Base-by-base conservation (phyloP, 2,329 filamentous ascomycete genomes). In the Alternaria triticina region DNA sequence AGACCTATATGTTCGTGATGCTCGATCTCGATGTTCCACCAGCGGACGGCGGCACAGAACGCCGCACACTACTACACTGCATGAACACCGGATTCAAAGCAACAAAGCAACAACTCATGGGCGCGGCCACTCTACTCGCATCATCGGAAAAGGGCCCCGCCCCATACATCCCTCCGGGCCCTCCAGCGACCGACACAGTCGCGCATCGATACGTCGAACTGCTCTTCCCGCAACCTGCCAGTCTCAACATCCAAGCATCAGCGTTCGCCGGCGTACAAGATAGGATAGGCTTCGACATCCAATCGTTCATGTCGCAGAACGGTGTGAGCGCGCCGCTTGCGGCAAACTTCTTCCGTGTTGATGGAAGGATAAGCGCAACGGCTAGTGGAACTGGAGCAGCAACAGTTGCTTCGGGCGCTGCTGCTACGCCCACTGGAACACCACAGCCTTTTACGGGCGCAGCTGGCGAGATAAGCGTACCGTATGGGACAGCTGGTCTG, bases 1-100 rank as follows among this genome's bases (percentile, higher is more conserved):
- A 71, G 3, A 76, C 73, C 3, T 79, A 70, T 67, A 70, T 79
- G 64, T 79, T 78, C 64, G 69, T 79, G 22, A 79, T 79, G 77
- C 52, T 79, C 17, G 77, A 79, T 54, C 71, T 79, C 10, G 77
- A 79, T 52, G 75, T 79, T 1, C 76, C 77, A 8, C 69, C 74
- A 13, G 63, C 54, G 43, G 57, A 66, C 49, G 69, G 69, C 25
- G 71, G 63, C 65, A 61, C 68, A 7, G 67, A 65, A 6, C 75
- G 77, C 57, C 76, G 75, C 28, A 68, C 71, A 12, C 66, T 79
- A 23, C 69, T 79, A 5, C 76, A 79, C 65, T 73, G 74, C 51
- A 68, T 79, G 70, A 74, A 70, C 25, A 77, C 74, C 3, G 76
- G 72, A 52, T 77, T 78, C 69, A 77, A 76, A 64, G 69, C 74